phyloP scores from a whole-genome alignment of 257 asterid species.

The Solanum sparsipilum region DNA sequence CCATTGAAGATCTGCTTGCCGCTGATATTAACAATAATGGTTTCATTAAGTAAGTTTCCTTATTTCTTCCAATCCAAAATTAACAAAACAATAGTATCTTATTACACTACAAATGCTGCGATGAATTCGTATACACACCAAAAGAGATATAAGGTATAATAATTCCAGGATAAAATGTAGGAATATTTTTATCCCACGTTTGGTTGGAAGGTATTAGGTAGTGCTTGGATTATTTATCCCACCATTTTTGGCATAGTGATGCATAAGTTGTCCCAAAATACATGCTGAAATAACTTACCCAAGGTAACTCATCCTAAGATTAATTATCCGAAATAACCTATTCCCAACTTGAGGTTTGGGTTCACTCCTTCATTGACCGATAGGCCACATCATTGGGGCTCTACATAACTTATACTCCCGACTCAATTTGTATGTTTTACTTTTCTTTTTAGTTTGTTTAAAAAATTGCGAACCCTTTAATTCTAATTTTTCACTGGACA shows the following conservation, averaged over 20 bases:
- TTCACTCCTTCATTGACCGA: neutral
- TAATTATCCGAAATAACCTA: too few relatives aligned
- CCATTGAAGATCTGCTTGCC: slow-evolving; percentile 77
- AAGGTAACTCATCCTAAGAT: too few relatives aligned
- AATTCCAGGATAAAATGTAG: too few relatives aligned
- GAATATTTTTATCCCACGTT: too few relatives aligned
- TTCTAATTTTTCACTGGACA: neutral
- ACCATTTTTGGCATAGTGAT: too few relatives aligned
- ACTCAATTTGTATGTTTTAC: neutral
- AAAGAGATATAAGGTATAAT: neutral
- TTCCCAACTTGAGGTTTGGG: neutral
- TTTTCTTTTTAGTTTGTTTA: neutral
- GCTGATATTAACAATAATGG: slow-evolving; percentile 75
- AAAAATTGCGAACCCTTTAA: too few relatives aligned
- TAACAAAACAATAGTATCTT: neutral
- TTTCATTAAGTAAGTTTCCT: slow-evolving; percentile 31
- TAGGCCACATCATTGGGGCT: neutral
- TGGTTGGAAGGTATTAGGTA: too few relatives aligned
- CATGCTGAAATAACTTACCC: too few relatives aligned
- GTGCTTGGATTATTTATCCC: too few relatives aligned
- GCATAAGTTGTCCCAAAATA: too few relatives aligned
- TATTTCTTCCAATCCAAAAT: neutral
- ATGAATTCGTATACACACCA: neutral
- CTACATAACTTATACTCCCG: neutral
- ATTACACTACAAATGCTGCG: neutral